These are phyloP conservation scores for Trypanosoma theileri DNA, from an alignment of 208 protist genomes.

Conservation along the genomic window DNA sequence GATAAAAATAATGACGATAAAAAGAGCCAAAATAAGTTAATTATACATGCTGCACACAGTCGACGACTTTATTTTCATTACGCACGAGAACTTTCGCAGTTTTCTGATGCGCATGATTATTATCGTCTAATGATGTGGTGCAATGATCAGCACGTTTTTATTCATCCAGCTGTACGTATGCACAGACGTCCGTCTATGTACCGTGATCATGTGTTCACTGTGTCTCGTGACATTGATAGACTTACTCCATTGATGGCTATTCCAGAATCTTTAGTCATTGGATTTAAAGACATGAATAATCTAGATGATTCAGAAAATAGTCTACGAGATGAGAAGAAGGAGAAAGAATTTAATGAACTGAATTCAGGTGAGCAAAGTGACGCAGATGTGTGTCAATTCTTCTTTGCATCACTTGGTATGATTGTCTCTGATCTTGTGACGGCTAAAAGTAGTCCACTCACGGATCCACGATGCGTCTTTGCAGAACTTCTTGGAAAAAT, in stretches of 20 bases:
- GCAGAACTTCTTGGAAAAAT: conserved; percentile 65
- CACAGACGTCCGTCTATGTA: conserved; percentile 41
- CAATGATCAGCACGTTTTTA: conserved; percentile 72
- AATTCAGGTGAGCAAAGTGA: conserved; percentile 57
- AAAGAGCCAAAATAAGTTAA: conserved; percentile 5
- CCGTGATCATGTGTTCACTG: conserved; percentile 77
- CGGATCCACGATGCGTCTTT: conserved; percentile 67
- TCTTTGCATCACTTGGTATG: conserved; percentile 85
- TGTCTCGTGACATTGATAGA: conserved; percentile 45
- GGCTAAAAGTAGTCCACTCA: conserved; percentile 70
- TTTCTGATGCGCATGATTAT: conserved; percentile 72
- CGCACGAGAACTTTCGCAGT: conserved; percentile 51
- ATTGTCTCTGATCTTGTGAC: conserved; percentile 86
- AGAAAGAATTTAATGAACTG: conserved; percentile 73
- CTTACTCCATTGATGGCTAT: conserved; percentile 82
- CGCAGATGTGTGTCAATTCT: conserved; percentile 84
- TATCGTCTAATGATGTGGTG: conserved; percentile 91
- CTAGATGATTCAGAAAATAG: conserved; percentile 44
- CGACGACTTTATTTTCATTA: conserved; percentile 57
- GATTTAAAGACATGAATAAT: conserved; percentile 54
- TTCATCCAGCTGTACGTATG: conserved; percentile 66
- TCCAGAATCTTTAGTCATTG: conserved; percentile 72
- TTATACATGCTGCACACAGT: conserved; percentile 53
- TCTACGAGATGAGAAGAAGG: conserved; percentile 59
- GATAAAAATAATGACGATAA: background rate